Evolutionary conservation across 495 filamentous ascomycete genomes (phyloP), one percentile per base, ranked within the genome.

Genomic region (Penicillium angulare): DNA sequence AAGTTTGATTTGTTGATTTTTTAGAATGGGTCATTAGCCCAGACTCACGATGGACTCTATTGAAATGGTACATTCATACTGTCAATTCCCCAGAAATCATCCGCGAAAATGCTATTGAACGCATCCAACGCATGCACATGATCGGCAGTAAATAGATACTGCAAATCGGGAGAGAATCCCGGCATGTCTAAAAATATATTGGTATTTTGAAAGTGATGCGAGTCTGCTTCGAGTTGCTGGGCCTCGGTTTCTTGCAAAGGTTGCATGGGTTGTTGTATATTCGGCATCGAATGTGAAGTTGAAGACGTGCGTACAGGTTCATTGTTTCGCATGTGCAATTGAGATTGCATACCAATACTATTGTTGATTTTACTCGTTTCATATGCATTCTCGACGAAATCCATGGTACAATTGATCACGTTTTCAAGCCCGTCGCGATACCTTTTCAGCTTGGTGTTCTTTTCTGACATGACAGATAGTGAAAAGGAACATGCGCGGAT

Each of bases 391-490:
- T 55, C 23, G 15, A 62, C 59, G 40, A 46, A 54, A 17, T 74
- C 68, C 67, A 74, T 71, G 0, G 67, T 69, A 7, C 67, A 61
- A 20, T 67, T 64, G 23, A 74, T 71, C 7, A 73, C 59, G 2
- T 56, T 61, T 36, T 76, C 73, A 0, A 76, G 62, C 0, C 64
- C 60, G 47, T 76, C 70, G n/a, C 73, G 69, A 52, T 74, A 71
- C 16, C 68, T 70, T 32, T 65, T 67, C 13, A 73, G 56, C 31
- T 50, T 59, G 6, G 64, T 49, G 17, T 71, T 69, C 7, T 68
- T 65, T 55, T 76, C 73, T 4, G 68, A 71, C 69, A 76, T 74
- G 21, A 74, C 65, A 48, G 67, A 73, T 7, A 76, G 48, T 3
- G 66, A 63, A 1, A 65, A 60, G 0, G 70, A 75, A 50, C 69